phyloP scores from a whole-genome alignment of 2,329 filamentous ascomycete genomes.

The Neodidymelliopsis sp. region DNA sequence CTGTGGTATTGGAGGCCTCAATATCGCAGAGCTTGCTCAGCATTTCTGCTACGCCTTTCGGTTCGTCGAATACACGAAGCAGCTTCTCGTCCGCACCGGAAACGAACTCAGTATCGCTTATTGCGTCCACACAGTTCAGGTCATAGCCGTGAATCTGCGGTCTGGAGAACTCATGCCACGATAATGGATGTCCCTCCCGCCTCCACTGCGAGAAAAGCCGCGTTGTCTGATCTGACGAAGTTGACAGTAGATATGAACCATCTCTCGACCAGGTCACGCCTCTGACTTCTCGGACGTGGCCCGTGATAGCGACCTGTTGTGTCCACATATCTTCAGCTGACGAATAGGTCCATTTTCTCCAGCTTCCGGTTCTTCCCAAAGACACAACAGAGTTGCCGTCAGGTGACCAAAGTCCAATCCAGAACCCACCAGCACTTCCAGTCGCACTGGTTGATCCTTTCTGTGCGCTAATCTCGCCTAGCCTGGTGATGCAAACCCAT shows the following conservation, averaged over 20 bases:
- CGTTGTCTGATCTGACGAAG: constrained; percentile 91
- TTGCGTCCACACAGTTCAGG: constrained; percentile 86
- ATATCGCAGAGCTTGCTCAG: constrained; percentile 73
- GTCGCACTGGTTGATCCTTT: constrained; percentile 97
- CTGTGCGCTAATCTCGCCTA: constrained; percentile 92
- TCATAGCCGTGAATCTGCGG: constrained; percentile 99
- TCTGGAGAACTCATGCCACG: constrained; percentile 95
- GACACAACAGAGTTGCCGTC: constrained; percentile 77
- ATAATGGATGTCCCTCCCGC: constrained; percentile 51
- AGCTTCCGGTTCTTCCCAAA: constrained; percentile 89
- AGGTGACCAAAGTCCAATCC: constrained; percentile 92
- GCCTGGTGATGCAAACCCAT: constrained; percentile 84
- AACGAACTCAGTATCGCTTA: constrained; percentile 79
- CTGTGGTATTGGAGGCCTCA: constrained; percentile 20
- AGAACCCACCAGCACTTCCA: constrained; percentile 94
- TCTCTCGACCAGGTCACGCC: constrained; percentile 83
- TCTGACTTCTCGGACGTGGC: constrained; percentile 82
- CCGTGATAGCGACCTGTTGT: constrained; percentile 78
- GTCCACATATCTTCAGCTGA: constrained; percentile 71
- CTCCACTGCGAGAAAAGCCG: constrained; percentile 84
- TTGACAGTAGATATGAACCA: constrained; percentile 86
- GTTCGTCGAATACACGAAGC: constrained; percentile 93
- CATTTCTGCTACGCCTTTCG: constrained; percentile 79
- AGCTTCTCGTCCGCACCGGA: constrained; percentile 98
- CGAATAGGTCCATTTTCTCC: constrained; percentile 82